Conservation (phyloP, 768 basidiomycete genomes). For the Hericium coralloides region DNA sequence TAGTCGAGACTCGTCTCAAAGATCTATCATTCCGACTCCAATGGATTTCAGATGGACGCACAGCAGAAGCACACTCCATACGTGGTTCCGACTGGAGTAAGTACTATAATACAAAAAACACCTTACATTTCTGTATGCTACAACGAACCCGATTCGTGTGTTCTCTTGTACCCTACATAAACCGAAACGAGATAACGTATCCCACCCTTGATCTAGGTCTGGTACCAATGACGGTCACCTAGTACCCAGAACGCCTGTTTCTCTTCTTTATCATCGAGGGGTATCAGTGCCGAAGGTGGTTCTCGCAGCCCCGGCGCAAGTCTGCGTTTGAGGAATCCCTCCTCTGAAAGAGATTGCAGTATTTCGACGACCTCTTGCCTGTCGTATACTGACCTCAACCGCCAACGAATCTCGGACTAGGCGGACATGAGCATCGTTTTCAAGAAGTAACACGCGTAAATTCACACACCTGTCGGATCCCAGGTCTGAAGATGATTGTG, state of each 20-base stretch:
- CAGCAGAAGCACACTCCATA: too few relatives aligned
- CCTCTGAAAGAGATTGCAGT: constrained; percentile 42
- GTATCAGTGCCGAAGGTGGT: constrained; percentile 16
- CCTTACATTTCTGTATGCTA: too few relatives aligned
- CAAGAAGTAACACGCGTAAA: background rate
- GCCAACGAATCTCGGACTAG: constrained; percentile 64
- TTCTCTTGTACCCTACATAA: too few relatives aligned
- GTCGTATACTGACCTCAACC: constrained; percentile 65
- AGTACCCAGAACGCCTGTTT: constrained; percentile 47
- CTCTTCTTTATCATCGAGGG: constrained; percentile 45
- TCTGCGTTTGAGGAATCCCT: constrained; percentile 36
- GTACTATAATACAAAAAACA: too few relatives aligned
- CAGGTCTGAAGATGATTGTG: constrained; percentile 59
- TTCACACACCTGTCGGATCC: constrained; percentile 56
- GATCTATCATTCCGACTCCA: too few relatives aligned
- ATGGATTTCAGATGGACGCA: too few relatives aligned
- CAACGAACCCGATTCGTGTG: too few relatives aligned
- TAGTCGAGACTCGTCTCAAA: too few relatives aligned
- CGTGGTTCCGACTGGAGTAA: too few relatives aligned
- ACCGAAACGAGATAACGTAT: too few relatives aligned
- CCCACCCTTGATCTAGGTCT: constrained; percentile 27
- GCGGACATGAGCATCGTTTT: constrained; percentile 1
- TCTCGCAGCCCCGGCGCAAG: constrained; percentile 15
- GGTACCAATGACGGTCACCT: constrained; percentile 57
- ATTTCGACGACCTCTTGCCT: constrained; percentile 65